Conservation (phyloP, 1,284 basidiomycete species). For the Ceratobasidium sp. region DNA sequence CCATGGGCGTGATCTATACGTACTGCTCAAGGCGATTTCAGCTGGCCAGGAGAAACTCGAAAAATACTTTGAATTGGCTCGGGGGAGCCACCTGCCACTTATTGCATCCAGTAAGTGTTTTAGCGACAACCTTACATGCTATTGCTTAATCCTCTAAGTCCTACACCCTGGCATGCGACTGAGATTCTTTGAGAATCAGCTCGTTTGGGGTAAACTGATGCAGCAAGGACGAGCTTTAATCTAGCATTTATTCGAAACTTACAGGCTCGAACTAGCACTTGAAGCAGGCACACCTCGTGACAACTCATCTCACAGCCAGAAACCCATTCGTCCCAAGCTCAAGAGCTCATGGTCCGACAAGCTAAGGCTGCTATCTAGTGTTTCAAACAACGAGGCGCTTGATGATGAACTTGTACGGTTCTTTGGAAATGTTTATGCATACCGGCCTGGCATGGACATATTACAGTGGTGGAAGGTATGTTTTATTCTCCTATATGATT, state of each 20-base stretch:
- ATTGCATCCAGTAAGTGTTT: constrained; percentile 19
- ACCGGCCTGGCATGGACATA: not conserved
- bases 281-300: not conserved
- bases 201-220: not conserved
- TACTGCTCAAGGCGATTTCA: constrained; percentile 3
- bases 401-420: not conserved
- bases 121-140: not conserved
- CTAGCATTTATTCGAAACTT: constrained; percentile 17
- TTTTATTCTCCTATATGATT: not conserved
- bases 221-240: not conserved
- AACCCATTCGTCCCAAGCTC: not conserved
- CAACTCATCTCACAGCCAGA: not conserved
- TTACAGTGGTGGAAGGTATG: constrained; percentile 20
- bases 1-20: not conserved
- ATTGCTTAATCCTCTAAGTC: not conserved
- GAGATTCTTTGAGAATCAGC: not conserved
- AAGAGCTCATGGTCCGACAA: not conserved
- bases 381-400: not conserved
- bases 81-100: constrained; percentile 9
- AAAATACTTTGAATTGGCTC: constrained; percentile 19
- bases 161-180: constrained; percentile 25
- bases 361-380: not conserved
- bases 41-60: constrained; percentile 4
- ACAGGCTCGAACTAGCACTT: not conserved
- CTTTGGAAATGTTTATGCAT: not conserved